Base-by-base conservation (phyloP, 805 yeast species). In the Isabelozyma pseudorhagii region DNA sequence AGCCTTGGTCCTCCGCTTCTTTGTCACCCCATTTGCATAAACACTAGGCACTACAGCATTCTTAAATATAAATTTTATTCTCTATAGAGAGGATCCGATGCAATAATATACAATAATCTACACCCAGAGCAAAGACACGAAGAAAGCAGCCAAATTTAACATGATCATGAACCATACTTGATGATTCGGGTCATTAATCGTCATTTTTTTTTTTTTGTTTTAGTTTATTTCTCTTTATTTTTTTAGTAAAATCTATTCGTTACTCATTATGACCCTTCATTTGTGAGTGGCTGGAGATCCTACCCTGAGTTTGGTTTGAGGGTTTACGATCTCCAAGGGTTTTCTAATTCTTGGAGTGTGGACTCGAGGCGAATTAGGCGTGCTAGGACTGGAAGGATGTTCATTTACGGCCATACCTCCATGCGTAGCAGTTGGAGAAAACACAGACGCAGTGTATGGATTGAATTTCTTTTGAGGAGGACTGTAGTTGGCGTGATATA, bases 381-480 rank as follows among this genome's bases (percentile, higher is more conserved):
- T 25, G 60, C 49, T 14, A 59, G 51, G 40, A 42, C 61, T 54
- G n/a, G 61, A 49, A 17, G 42, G 40, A 59, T 49, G 38, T 64
- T 49, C 17, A 13, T 55, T 65, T 36, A 42, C 52, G 64, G 27
- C 59, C 14, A 31, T 18, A n/a, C 42, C 34, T 40, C 49, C 13
- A 38, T 41, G 38, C 27, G 38, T 38, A 13, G 51, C 42, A 1
- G 55, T 63, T 42, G 89, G 89, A 34, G 83, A 79, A 58, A 84
- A 84, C 21, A 83, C 77, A 42, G 80, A 68, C 1, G 88, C 83
- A 3, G 87, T 83, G 61, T 84, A 83, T 5, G 89, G 89, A 61
- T 84, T 84, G 68, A 83, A 84, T 62, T 78, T 82, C 59, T 77
- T 78, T 51, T 67, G 60, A 15, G 64, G 59, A 13, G 75, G 74